These are phyloP conservation scores for Fusarium xyrophilum DNA, from an alignment of 2,329 filamentous ascomycete species.

Conservation along the genomic window DNA sequence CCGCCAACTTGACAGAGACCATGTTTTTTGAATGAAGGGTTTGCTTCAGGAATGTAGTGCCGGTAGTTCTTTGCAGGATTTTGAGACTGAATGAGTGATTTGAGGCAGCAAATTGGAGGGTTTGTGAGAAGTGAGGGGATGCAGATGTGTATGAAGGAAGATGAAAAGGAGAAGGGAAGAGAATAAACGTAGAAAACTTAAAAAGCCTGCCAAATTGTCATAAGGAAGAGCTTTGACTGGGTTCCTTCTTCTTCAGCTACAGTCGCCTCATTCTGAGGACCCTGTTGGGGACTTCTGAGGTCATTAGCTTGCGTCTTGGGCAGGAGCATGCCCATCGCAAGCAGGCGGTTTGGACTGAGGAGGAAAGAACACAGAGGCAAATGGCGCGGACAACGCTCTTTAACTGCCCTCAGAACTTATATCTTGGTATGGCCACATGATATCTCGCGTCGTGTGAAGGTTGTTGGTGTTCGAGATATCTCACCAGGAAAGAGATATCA, in stretches of 20 bases:
- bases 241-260: neutral
- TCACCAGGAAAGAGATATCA: neutral
- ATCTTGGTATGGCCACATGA: no score
- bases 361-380: neutral
- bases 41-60: neutral
- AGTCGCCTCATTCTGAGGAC: neutral
- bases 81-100: neutral
- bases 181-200: neutral
- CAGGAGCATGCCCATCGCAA: neutral
- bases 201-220: neutral
- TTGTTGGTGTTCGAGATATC: neutral
- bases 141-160: slow-evolving; percentile 3
- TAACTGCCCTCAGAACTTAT: neutral
- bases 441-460: neutral
- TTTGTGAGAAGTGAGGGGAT: neutral
- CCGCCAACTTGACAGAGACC: slow-evolving; percentile 37
- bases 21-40: slow-evolving; percentile 23
- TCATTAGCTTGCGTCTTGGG: neutral
- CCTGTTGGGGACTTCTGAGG: slow-evolving; percentile 3
- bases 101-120: neutral
- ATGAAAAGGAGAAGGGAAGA: neutral
- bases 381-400: neutral
- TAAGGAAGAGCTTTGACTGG: neutral
- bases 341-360: neutral
- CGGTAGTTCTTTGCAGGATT: neutral